These are phyloP conservation scores for Fomitiporia mediterranea DNA, from an alignment of 1,284 basidiomycete genomes.

Conservation along the genomic window DNA sequence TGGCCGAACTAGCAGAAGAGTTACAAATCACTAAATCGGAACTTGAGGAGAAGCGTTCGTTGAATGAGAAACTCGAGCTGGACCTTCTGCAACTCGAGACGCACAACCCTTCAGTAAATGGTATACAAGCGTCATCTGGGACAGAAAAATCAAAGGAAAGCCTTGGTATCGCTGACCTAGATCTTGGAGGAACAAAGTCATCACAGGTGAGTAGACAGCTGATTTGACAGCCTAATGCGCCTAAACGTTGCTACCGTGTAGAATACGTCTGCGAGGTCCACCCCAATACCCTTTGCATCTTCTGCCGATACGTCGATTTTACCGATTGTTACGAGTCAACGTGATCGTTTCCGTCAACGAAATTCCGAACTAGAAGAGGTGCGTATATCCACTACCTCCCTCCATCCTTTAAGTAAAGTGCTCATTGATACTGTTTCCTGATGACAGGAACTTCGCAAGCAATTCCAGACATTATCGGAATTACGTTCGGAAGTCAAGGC, in stretches of 20 bases:
- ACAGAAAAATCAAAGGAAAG: conserved; percentile 25
- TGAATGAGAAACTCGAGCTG: conserved; percentile 89
- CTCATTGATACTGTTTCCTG: conserved; percentile 1
- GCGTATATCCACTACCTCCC: conserved; percentile 21
- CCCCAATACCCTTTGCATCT: conserved; percentile 64
- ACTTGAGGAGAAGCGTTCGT: conserved; percentile 66
- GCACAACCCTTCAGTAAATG: conserved; percentile 36
- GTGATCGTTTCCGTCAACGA: conserved; percentile 91
- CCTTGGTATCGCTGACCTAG: conserved; percentile 67
- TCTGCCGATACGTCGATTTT: conserved; percentile 87
- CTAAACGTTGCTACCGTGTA: conserved; percentile 21
- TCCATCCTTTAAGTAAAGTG: neutral
- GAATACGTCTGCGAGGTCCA: conserved; percentile 45
- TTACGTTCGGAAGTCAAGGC: conserved; percentile 84
- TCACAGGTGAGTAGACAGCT: conserved; percentile 31
- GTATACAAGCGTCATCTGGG: conserved; percentile 25
- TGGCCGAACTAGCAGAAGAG: conserved; percentile 55
- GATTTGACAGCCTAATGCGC: neutral
- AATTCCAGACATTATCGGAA: conserved; percentile 91
- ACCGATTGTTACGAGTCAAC: conserved; percentile 94
- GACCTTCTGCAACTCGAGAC: conserved; percentile 82
- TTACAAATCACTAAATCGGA: conserved; percentile 60
- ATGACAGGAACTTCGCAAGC: conserved; percentile 81
- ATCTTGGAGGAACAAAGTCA: conserved; percentile 55
- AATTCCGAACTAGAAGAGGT: conserved; percentile 97